phyloP scores from a whole-genome alignment of 2,329 filamentous ascomycete genomes.

The Claviceps digitariae region DNA sequence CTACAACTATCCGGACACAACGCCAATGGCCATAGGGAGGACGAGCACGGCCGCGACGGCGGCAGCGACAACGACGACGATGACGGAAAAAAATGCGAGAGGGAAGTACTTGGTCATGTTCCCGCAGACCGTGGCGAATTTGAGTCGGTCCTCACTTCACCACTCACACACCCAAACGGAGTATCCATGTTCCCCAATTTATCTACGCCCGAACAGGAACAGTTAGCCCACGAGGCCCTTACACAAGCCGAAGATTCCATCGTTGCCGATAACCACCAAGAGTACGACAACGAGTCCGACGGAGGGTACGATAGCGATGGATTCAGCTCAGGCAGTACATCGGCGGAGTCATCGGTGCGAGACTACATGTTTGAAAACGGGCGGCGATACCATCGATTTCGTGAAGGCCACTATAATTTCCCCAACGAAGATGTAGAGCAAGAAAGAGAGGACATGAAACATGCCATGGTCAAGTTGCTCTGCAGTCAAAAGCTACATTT shows the following conservation, averaged over 20 bases:
- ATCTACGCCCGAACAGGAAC: slow-evolving; percentile 21
- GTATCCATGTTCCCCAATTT: slow-evolving; percentile 22
- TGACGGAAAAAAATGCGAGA: not conserved
- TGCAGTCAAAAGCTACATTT: slow-evolving; percentile 36
- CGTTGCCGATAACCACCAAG: slow-evolving; percentile 18
- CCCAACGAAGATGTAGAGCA: slow-evolving; percentile 49
- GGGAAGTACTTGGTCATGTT: too few species aligned
- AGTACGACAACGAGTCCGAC: slow-evolving; percentile 15
- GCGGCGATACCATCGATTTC: slow-evolving; percentile 42
- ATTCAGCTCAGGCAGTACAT: slow-evolving; percentile 23
- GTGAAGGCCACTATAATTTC: slow-evolving; percentile 41
- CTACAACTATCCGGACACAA: not conserved
- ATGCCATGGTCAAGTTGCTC: slow-evolving; percentile 35
- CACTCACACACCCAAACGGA: slow-evolving; percentile 26
- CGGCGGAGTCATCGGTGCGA: slow-evolving; percentile 26
- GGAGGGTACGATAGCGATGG: slow-evolving; percentile 25
- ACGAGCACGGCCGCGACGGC: too few species aligned
- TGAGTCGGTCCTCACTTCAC: slow-evolving; percentile 13
- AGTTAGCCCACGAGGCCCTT: slow-evolving; percentile 22
- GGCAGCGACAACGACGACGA: not conserved
- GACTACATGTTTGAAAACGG: slow-evolving; percentile 44
- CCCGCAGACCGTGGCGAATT: not conserved
- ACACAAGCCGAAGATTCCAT: slow-evolving; percentile 23
- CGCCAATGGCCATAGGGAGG: not conserved
- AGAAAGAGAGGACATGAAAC: slow-evolving; percentile 44